Conservation (phyloP, 1,284 basidiomycete genomes). For the Pseudozyma flocculosa region DNA sequence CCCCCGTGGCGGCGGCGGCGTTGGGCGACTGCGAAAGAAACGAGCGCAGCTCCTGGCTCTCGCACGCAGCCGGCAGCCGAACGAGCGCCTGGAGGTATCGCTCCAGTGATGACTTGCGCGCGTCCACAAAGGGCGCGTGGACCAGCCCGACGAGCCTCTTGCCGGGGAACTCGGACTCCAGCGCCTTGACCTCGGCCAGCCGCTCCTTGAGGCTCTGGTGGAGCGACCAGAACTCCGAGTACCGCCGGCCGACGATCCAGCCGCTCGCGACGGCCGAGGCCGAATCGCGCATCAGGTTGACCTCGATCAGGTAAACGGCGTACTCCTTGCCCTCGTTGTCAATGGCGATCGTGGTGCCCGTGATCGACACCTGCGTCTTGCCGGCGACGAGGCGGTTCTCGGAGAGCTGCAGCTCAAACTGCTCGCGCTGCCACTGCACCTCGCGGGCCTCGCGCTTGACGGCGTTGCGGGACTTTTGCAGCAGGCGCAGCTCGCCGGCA, state of each 20-base stretch:
- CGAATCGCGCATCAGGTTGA: slow-evolving; percentile 61
- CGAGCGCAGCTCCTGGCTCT: slow-evolving; percentile 75
- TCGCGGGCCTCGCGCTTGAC: slow-evolving; percentile 80
- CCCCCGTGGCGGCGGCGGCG: not conserved
- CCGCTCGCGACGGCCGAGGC: slow-evolving; percentile 62
- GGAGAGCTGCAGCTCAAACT: slow-evolving; percentile 75
- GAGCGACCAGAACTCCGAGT: slow-evolving; percentile 89
- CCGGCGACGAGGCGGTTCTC: slow-evolving; percentile 84
- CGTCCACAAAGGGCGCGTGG: slow-evolving; percentile 65
- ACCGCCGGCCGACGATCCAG: slow-evolving; percentile 87
- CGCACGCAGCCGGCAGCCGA: slow-evolving; percentile 49
- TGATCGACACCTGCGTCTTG: slow-evolving; percentile 63
- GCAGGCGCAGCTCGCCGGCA: slow-evolving; percentile 75
- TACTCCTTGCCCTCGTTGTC: slow-evolving; percentile 79
- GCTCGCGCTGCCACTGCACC: slow-evolving; percentile 70
- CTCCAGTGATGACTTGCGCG: slow-evolving; percentile 74
- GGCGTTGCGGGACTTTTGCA: slow-evolving; percentile 76
- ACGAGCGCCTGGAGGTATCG: slow-evolving; percentile 74
- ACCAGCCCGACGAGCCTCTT: slow-evolving; percentile 39
- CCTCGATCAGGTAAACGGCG: slow-evolving; percentile 86
- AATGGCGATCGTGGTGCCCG: slow-evolving; percentile 26
- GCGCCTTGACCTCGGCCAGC: slow-evolving; percentile 26
- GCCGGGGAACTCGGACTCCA: slow-evolving; percentile 43
- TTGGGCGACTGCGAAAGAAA: slow-evolving; percentile 69
- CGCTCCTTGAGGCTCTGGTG: slow-evolving; percentile 77